phyloP scores from a whole-genome alignment of 495 filamentous ascomycete species.

The Aspergillus conjunctus region DNA sequence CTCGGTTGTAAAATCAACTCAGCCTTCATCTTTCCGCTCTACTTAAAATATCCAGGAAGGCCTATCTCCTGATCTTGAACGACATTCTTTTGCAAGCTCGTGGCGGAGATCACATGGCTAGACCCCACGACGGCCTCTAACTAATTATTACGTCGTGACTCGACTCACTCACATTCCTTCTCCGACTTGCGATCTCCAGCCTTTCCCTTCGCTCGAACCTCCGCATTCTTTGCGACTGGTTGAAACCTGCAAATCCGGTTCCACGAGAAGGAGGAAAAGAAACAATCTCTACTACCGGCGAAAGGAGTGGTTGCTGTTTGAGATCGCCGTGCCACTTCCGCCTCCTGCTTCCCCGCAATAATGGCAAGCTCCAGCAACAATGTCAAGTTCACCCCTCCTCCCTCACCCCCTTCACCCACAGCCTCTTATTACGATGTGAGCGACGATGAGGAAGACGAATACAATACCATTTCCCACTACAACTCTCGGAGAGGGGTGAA shows the following conservation, averaged over 20 bases:
- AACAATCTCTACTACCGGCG: not conserved
- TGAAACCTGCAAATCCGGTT: not conserved
- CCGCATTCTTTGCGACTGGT: constrained; percentile 5
- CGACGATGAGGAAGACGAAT: constrained; percentile 93
- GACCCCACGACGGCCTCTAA: constrained; percentile 6
- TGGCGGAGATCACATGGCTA: constrained; percentile 12
- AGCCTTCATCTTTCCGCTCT: not conserved
- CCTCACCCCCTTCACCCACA: constrained; percentile 69
- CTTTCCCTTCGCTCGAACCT: not conserved
- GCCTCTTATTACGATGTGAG: constrained; percentile 96
- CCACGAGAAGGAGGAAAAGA: not conserved
- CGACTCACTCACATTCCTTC: constrained; percentile 4
- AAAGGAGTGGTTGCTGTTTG: not conserved
- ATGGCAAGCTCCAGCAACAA: constrained; percentile 34
- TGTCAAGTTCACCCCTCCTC: constrained; percentile 46
- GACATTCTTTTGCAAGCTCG: not conserved
- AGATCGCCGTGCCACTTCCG: not conserved
- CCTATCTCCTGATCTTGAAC: not conserved
- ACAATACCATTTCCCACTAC: constrained; percentile 90
- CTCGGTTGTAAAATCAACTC: too few species aligned
- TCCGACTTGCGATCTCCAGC: not conserved
- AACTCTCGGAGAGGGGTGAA: constrained; percentile 84
- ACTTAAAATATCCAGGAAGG: too few species aligned
- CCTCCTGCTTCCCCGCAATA: constrained; percentile 14
- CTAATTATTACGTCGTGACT: constrained; percentile 24